These are phyloP conservation scores for Sordariomycetes sp. DNA, from an alignment of 2,329 filamentous ascomycete species.

Conservation along the genomic window DNA sequence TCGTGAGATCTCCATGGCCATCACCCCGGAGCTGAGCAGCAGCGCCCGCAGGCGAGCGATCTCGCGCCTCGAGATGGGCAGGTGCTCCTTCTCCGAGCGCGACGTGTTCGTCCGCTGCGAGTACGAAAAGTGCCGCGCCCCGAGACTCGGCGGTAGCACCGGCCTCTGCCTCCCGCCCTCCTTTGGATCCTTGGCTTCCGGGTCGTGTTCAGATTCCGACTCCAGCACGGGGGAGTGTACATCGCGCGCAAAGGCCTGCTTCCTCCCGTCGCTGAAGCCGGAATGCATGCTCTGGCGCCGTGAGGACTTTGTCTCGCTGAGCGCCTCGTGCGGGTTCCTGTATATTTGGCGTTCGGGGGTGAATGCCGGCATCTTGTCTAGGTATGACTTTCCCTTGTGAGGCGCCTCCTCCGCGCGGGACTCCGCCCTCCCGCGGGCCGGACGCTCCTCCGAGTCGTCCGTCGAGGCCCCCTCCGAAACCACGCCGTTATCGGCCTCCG, in stretches of 20 bases:
- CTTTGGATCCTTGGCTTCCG: not conserved
- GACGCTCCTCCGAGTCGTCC: conserved; percentile 38
- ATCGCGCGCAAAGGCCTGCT: not conserved
- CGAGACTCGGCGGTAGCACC: conserved; percentile 10
- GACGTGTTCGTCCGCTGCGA: conserved; percentile 19
- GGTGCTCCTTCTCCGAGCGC: conserved; percentile 19
- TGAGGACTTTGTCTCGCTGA: not conserved
- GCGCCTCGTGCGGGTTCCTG: not conserved
- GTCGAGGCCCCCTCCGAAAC: conserved; percentile 28
- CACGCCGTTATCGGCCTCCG: conserved; percentile 14
- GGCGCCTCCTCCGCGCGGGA: not conserved
- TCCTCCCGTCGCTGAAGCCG: not conserved
- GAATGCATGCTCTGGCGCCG: not conserved
- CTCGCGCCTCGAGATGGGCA: conserved; percentile 55
- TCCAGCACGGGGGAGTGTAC: not conserved
- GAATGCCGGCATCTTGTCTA: conserved; percentile 3
- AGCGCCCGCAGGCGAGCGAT: conserved; percentile 68
- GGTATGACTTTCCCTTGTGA: not conserved
- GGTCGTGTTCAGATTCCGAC: not conserved
- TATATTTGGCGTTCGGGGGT: not conserved
- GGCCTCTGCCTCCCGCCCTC: conserved; percentile 7
- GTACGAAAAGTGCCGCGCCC: conserved; percentile 4
- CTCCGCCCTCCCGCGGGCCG: conserved; percentile 11
- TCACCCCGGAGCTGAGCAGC: conserved; percentile 77
- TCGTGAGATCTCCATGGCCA: conserved; percentile 69